Evolutionary conservation across 192 early-diverging fungal genomes (phyloP).

Genomic region (Mortierella hygrophila): DNA sequence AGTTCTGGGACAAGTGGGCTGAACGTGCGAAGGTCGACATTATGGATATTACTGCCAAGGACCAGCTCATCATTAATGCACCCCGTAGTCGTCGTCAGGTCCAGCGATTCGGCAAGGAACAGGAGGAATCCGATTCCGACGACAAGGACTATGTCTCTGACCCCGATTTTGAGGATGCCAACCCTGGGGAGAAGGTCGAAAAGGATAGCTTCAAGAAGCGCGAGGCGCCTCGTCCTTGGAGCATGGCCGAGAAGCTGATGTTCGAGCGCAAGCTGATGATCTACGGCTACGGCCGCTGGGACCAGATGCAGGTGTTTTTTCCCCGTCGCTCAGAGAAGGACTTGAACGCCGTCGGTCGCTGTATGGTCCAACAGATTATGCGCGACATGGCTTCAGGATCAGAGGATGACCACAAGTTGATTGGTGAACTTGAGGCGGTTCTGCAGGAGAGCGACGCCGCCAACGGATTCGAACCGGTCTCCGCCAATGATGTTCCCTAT

Average conservation of each 20-base stretch:
- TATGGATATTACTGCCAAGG: constrained; percentile 63
- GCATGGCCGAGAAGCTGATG: constrained; percentile 66
- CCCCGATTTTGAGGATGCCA: constrained; percentile 59
- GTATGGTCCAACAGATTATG: constrained; percentile 64
- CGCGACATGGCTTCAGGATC: constrained; percentile 63
- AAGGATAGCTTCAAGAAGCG: constrained; percentile 56
- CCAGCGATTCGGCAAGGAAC: constrained; percentile 60
- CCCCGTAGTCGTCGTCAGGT: constrained; percentile 77
- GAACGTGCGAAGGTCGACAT: constrained; percentile 79
- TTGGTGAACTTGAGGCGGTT: constrained; percentile 71
- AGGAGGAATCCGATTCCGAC: constrained; percentile 58
- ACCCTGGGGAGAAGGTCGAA: constrained; percentile 32
- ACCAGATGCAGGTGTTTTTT: constrained; percentile 71
- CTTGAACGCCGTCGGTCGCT: constrained; percentile 68
- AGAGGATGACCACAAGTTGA: constrained; percentile 70
- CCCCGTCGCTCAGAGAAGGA: constrained; percentile 68
- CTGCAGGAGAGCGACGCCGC: constrained; percentile 58
- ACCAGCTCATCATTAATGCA: constrained; percentile 76
- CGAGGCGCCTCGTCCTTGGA: constrained; percentile 63
- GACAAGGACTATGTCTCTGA: constrained; percentile 65
- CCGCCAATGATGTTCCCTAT: constrained; percentile 67
- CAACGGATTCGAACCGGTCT: constrained; percentile 55
- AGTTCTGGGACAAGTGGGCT: constrained; percentile 94
- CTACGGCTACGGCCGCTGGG: constrained; percentile 73
- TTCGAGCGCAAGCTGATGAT: constrained; percentile 75